A percentile compares a stretch with the other conserved stretches of the same genome.
Evolutionary conservation across 1,284 basidiomycete species (phyloP).

Genomic region (Sporisorium sorghi): DNA sequence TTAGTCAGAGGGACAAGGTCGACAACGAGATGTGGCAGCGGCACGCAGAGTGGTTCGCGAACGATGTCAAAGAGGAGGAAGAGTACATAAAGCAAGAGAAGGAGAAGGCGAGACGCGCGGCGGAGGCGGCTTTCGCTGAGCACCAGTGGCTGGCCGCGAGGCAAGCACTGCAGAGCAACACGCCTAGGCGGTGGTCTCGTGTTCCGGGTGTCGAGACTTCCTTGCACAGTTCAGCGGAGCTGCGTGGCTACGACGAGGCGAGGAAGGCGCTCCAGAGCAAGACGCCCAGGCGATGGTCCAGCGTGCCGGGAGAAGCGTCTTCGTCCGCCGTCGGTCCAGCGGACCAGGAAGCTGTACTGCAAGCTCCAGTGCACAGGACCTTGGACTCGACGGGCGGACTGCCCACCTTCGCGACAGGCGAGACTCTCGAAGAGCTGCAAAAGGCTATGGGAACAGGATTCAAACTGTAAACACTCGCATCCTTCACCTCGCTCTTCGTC

Average conservation of each 20-base stretch:
- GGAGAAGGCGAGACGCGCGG: background rate
- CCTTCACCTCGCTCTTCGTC: no score
- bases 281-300: no score
- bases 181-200: slow-evolving; percentile 11
- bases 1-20: background rate
- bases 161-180: background rate
- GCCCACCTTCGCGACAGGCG: background rate
- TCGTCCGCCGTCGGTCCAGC: no score
- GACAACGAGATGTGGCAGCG: background rate
- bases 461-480: background rate
- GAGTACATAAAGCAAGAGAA: background rate
- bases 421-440: background rate
- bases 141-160: no score
- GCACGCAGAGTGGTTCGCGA: background rate
- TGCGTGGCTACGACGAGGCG: no score
- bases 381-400: no score
- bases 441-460: background rate
- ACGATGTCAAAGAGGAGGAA: background rate
- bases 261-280: no score
- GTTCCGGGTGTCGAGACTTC: background rate
- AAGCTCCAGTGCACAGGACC: no score
- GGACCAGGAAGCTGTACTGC: no score
- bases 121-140: no score
- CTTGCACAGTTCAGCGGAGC: no score
- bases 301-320: no score